Percentiles rank a stretch among this genome's conserved stretches.
Evolutionary conservation across 352 stramenopile genomes (phyloP).

Genomic region (Phytophthora chlamydospora): DNA sequence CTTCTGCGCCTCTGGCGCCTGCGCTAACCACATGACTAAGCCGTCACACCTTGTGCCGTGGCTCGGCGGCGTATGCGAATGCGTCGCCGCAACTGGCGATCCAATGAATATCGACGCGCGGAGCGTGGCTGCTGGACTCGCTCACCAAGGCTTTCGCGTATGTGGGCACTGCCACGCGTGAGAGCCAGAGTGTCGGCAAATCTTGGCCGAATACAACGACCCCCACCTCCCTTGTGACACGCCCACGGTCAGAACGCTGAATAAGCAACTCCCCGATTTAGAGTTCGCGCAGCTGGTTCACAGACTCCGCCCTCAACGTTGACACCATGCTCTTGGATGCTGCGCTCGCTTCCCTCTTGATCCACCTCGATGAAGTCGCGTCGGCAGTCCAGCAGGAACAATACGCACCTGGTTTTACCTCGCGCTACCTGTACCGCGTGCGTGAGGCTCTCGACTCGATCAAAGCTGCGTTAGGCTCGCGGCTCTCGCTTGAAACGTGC

Average conservation of each 20-base stretch:
- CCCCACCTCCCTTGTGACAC: neutral
- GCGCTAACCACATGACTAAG: neutral
- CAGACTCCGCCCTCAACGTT: neutral
- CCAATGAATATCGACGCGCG: conserved; percentile 4
- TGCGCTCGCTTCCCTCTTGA: conserved; percentile 2
- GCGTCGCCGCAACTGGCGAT: conserved; percentile 11
- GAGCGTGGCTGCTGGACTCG: neutral
- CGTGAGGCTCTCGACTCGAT: conserved; percentile 8
- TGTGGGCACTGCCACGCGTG: neutral
- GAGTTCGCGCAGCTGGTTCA: conserved; percentile 12
- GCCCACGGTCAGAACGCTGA: neutral
- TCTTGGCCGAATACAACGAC: neutral
- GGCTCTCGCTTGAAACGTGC: neutral
- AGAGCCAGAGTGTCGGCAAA: neutral
- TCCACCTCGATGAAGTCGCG: conserved; percentile 4
- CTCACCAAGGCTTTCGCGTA: conserved; percentile 8
- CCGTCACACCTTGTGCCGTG: conserved; percentile 7
- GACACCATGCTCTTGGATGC: conserved; percentile 4
- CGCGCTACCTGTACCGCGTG: conserved; percentile 18
- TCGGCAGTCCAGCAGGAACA: neutral
- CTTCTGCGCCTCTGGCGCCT: too few species aligned
- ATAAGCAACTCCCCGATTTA: neutral
- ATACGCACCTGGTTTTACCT: neutral
- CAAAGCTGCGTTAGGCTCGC: neutral
- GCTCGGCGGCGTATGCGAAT: conserved; percentile 15